Percentiles rank a stretch among this genome's conserved stretches.
Conservation (phyloP, 139 green algal genomes). For the Microglena sp. region DNA sequence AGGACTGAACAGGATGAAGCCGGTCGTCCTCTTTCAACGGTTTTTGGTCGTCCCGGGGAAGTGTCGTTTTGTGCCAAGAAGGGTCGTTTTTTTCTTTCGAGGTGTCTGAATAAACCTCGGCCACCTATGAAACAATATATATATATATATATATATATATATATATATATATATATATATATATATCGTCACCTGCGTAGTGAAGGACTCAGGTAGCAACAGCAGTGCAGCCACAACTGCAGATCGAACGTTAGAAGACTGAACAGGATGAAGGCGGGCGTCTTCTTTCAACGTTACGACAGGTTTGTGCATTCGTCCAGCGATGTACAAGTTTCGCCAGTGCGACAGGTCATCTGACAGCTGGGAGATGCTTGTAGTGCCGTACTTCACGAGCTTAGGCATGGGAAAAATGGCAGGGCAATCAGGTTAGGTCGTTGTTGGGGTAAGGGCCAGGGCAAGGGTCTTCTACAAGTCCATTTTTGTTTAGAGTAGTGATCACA, state of each 20-base stretch:
- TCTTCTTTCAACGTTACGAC: constrained; percentile 5
- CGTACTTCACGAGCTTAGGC: too few relatives aligned
- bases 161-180: too few relatives aligned
- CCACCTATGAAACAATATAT: too few relatives aligned
- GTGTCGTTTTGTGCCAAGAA: too few relatives aligned
- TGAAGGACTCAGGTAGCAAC: constrained; percentile 54
- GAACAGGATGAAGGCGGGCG: background rate
- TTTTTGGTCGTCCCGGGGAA: background rate
- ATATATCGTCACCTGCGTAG: constrained; percentile 38
- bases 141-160: too few relatives aligned
- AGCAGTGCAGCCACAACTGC: constrained; percentile 60
- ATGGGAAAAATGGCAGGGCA: too few relatives aligned
- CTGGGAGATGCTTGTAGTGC: background rate
- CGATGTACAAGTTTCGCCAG: constrained; percentile 37
- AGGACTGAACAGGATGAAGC: background rate
- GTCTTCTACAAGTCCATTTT: too few relatives aligned
- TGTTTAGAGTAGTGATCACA: too few relatives aligned
- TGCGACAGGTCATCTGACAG: constrained; percentile 19
- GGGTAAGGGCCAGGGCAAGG: too few relatives aligned
- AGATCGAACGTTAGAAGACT: constrained; percentile 41
- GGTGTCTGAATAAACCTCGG: too few relatives aligned
- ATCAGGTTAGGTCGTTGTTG: too few relatives aligned
- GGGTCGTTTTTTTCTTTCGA: too few relatives aligned
- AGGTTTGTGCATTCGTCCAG: constrained; percentile 41
- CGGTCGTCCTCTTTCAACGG: background rate